Base-by-base conservation (phyloP, 257 asterid species). In the Hygrophila difformis region DNA sequence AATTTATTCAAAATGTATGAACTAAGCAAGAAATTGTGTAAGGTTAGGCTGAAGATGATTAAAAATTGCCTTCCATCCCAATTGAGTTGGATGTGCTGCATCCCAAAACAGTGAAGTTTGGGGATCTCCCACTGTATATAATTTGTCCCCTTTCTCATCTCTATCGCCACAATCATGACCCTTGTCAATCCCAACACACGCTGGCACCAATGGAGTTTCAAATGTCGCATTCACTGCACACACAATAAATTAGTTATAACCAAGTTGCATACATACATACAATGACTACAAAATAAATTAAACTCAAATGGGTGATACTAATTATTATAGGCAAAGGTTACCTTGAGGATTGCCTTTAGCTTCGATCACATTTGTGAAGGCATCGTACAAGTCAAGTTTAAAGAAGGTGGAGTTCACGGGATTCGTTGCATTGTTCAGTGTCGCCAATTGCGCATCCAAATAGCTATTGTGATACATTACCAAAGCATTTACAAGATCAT, bases 51-150 rank as follows among this genome's bases (percentile, higher is more conserved):
- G 48, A 16, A 87, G 36, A 26, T 56, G 42, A 6, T 22, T 46
- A 21, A 53, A 88, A 1, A 84, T 69, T 3, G 95, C 87, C 8
- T 7, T 44, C 97, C 97, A 88, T 35, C 97, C 97, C 16, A 89
- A 86, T 31, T 84, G 70, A 0, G 95, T 81, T 4, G 97, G 97
- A 62, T 88, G 97, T 6, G 76, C 66, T 0, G 42, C 19, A 18
- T 88, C 97, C 97, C 97, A 88, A 57, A 88, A 88, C 49, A 88
- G 84, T 0, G 79, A 40, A 3, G 87, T 62, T 29, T 55, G 57
- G 0, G 87, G 82, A 43, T 84, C 69, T 0, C 66, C 63, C 2
- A 81, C 62, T 0, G 68, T 74, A 53, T 84, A 88, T 82, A 84
- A 33, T 61, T 76, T 74, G 10, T n/a, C 48, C 6, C 97, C 97